Conservation (phyloP, 768 basidiomycete genomes). For the Boletus huronensis region DNA sequence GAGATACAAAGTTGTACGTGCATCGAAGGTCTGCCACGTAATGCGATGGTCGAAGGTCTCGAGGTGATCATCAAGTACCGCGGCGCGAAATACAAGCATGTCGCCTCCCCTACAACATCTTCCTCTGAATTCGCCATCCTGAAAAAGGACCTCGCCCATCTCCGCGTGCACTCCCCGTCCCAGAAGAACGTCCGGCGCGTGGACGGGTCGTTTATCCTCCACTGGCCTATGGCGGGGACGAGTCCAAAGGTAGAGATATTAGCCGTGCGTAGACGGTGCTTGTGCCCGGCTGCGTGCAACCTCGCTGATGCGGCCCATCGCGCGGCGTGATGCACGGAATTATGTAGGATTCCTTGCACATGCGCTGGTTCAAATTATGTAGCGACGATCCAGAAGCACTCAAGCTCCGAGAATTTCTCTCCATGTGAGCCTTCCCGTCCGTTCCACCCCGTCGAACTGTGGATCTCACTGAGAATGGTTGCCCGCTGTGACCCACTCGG, state of each 20-base stretch:
- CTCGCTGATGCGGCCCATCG: background rate
- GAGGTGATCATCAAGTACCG: conserved; percentile 26
- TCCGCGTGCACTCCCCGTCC: conserved; percentile 30
- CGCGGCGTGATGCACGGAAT: background rate
- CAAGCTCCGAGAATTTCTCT: conserved; percentile 24
- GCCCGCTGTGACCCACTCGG: background rate
- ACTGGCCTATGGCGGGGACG: conserved; percentile 19
- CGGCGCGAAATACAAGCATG: conserved; percentile 14
- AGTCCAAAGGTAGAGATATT: conserved; percentile 1
- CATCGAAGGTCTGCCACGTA: background rate
- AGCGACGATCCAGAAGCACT: conserved; percentile 22
- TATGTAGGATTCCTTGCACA: conserved; percentile 22
- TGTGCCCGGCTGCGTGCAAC: background rate
- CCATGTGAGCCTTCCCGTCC: conserved; percentile 22
- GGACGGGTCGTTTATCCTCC: conserved; percentile 22
- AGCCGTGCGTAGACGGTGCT: conserved; percentile 7
- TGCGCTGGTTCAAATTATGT: conserved; percentile 25
- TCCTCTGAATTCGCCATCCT: conserved; percentile 22
- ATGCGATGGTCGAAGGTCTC: conserved; percentile 21
- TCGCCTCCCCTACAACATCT: conserved; percentile 7
- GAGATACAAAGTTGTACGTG: background rate
- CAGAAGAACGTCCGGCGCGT: conserved; percentile 25
- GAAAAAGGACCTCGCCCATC: conserved; percentile 27
- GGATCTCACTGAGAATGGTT: conserved; percentile 6
- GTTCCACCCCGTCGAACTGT: background rate